A percentile compares a stretch with the other conserved stretches of the same genome.
Conservation (phyloP, 345 rosid genomes). For the Cardamine occulta region DNA sequence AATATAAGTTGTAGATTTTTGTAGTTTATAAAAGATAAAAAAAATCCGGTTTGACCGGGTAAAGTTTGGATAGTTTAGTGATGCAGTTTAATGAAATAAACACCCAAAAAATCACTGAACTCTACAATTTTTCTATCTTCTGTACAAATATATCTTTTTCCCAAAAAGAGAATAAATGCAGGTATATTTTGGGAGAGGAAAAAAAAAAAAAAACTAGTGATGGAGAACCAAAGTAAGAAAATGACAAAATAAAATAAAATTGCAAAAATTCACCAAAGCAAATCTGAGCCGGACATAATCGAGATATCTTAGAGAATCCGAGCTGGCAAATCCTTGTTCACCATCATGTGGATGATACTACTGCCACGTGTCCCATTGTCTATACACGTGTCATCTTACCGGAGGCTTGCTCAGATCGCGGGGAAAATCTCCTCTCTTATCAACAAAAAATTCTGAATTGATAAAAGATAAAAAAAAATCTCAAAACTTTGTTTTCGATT, state of each 20-base stretch:
- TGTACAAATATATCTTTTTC: no score
- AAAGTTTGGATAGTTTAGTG: no score
- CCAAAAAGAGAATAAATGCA: no score
- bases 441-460: constrained; percentile 53
- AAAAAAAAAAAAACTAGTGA: neutral
- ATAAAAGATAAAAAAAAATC: neutral
- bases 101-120: no score
- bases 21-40: no score
- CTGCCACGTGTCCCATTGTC: constrained; percentile 55
- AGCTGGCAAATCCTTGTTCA: constrained; percentile 57
- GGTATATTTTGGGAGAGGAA: neutral
- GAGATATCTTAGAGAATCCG: constrained; percentile 58
- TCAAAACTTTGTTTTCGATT: constrained; percentile 7
- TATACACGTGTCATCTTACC: constrained; percentile 65
- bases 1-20: no score
- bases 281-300: constrained; percentile 14
- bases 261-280: neutral
- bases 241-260: neutral
- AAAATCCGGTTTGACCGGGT: no score
- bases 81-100: no score
- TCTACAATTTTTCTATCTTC: no score
- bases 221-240: neutral
- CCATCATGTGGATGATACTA: constrained; percentile 58
- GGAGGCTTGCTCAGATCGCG: constrained; percentile 83
- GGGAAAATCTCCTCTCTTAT: constrained; percentile 67